phyloP scores from a whole-genome alignment of 257 asterid species.

The Gentiana macrophylla region DNA sequence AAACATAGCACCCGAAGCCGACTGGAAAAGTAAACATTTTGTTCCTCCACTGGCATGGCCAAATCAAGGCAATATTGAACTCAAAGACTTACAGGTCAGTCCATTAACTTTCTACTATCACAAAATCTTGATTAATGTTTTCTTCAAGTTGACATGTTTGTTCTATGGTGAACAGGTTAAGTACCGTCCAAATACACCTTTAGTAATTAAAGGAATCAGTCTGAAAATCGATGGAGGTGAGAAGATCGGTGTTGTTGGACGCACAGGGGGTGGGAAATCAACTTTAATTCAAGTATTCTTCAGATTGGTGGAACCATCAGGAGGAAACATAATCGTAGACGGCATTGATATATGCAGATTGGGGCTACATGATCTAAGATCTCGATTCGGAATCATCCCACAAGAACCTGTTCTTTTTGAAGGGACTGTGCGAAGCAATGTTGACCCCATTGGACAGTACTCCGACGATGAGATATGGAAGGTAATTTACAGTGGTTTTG shows the following conservation, averaged over 20 bases:
- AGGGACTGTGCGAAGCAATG: slow-evolving; percentile 94
- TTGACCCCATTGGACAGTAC: slow-evolving; percentile 73
- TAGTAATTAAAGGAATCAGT: slow-evolving; percentile 70
- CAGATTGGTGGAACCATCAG: slow-evolving; percentile 91
- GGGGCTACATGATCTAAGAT: slow-evolving; percentile 93
- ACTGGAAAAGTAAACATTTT: slow-evolving; percentile 53
- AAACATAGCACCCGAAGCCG: slow-evolving; percentile 74
- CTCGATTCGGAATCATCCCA: slow-evolving; percentile 95
- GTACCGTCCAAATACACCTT: slow-evolving; percentile 83
- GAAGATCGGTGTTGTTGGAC: slow-evolving; percentile 94
- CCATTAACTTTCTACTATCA: background rate
- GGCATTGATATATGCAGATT: slow-evolving; percentile 54
- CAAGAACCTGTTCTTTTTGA: slow-evolving; percentile 97
- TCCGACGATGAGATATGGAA: slow-evolving; percentile 94
- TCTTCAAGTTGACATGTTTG: background rate
- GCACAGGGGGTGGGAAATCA: slow-evolving; percentile 97
- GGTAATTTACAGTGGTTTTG: slow-evolving; percentile 26
- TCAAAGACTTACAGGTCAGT: slow-evolving; percentile 50
- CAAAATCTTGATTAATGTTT: background rate
- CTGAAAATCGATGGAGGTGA: slow-evolving; percentile 78
- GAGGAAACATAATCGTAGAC: slow-evolving; percentile 65
- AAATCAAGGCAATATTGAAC: slow-evolving; percentile 51
- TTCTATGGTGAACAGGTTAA: slow-evolving; percentile 45
- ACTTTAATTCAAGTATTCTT: slow-evolving; percentile 88
- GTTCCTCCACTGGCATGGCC: slow-evolving; percentile 84